phyloP scores from a whole-genome alignment of 2,329 filamentous ascomycete species.

The Colletotrichum truncatum region DNA sequence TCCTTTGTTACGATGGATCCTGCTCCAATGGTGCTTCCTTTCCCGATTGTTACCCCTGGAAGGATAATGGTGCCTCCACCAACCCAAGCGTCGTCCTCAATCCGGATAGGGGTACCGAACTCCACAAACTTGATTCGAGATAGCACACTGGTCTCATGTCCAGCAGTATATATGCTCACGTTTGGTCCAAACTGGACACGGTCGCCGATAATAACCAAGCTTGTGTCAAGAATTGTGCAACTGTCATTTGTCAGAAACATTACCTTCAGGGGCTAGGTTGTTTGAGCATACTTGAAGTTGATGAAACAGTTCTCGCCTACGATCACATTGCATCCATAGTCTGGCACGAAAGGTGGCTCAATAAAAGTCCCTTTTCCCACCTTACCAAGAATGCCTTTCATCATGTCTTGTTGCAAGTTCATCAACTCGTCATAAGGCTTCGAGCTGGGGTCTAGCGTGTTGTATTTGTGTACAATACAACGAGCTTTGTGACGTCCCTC shows the following conservation, averaged over 20 bases:
- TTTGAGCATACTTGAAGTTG: slow-evolving; percentile 60
- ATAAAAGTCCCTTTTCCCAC: slow-evolving; percentile 63
- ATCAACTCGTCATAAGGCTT: slow-evolving; percentile 52
- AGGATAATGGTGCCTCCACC: slow-evolving; percentile 54
- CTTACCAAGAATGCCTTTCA: slow-evolving; percentile 58
- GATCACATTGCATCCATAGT: slow-evolving; percentile 73
- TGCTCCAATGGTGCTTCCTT: slow-evolving; percentile 50
- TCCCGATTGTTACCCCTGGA: slow-evolving; percentile 50
- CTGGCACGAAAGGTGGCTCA: slow-evolving; percentile 69
- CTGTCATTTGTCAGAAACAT: background rate
- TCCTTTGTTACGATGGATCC: slow-evolving; percentile 48
- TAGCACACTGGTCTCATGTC: slow-evolving; percentile 59
- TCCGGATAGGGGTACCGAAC: slow-evolving; percentile 55
- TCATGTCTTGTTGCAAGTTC: slow-evolving; percentile 48
- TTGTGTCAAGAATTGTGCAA: slow-evolving; percentile 59
- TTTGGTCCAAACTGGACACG: slow-evolving; percentile 61
- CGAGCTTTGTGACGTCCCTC: slow-evolving; percentile 62
- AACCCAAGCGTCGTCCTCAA: slow-evolving; percentile 58
- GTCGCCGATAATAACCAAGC: slow-evolving; percentile 60
- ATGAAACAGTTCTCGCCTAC: slow-evolving; percentile 70
- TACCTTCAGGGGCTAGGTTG: background rate
- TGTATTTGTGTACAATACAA: slow-evolving; percentile 66
- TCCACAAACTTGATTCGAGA: slow-evolving; percentile 56
- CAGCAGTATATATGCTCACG: slow-evolving; percentile 60
- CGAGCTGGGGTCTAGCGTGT: slow-evolving; percentile 58